A percentile compares a stretch with the other conserved stretches of the same genome.
phyloP scores from a whole-genome alignment of 2,329 filamentous ascomycete genomes.

The Fusarium mundagurra region DNA sequence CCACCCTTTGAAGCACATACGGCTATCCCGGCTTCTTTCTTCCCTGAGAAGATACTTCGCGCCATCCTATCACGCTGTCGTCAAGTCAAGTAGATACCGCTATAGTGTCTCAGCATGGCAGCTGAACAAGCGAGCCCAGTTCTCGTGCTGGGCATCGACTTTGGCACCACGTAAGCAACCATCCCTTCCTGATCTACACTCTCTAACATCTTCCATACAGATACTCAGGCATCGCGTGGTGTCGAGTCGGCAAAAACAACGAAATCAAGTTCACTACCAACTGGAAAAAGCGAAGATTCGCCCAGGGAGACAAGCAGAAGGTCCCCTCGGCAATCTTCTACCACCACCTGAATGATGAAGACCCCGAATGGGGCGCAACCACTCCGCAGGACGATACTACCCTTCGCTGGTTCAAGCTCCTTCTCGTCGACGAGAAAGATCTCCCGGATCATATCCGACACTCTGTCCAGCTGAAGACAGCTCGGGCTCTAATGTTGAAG shows the following conservation, averaged over 20 bases:
- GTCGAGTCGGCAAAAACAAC: slow-evolving; percentile 36
- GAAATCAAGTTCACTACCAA: slow-evolving; percentile 46
- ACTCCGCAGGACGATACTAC: slow-evolving; percentile 39
- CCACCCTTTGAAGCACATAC: background rate
- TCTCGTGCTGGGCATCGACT: slow-evolving; percentile 27
- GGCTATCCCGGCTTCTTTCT: background rate
- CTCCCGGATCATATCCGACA: slow-evolving; percentile 39
- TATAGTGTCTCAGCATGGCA: background rate
- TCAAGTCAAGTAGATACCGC: background rate
- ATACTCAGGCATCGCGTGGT: slow-evolving; percentile 55
- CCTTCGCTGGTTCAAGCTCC: slow-evolving; percentile 55
- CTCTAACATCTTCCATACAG: slow-evolving; percentile 33
- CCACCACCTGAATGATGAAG: fast-evolving
- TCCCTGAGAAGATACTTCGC: background rate
- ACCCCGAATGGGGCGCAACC: slow-evolving; percentile 47
- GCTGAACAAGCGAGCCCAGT: background rate
- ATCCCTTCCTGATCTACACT: fast-evolving
- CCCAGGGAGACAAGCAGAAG: slow-evolving; percentile 48
- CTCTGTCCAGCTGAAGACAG: slow-evolving; percentile 35
- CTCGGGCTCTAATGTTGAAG: background rate
- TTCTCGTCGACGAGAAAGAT: slow-evolving; percentile 51
- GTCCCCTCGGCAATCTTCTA: slow-evolving; percentile 44
- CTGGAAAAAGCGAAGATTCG: slow-evolving; percentile 40
- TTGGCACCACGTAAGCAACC: slow-evolving; percentile 23
- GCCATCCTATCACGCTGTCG: background rate